These are phyloP conservation scores for Persicaria tinctoria DNA, from an alignment of 148 eudicot species.

Conservation along the genomic window DNA sequence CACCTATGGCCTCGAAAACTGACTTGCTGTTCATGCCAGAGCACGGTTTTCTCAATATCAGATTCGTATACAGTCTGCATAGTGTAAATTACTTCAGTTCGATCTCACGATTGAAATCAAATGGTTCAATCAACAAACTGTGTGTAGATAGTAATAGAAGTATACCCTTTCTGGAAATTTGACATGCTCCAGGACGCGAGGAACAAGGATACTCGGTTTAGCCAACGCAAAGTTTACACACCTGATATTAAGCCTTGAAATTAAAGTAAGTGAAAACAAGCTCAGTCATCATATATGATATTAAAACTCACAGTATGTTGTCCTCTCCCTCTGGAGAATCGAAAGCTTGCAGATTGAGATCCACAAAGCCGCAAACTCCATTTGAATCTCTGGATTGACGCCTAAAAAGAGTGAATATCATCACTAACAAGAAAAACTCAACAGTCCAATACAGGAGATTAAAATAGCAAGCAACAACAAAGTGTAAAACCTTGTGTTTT, in stretches of 20 bases:
- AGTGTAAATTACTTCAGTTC: neutral
- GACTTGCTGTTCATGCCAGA: constrained; percentile 2
- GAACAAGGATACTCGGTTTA: neutral
- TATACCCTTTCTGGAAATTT: neutral
- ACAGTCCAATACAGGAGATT: neutral
- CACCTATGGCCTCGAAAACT: neutral
- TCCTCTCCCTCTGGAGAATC: neutral
- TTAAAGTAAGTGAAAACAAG: neutral
- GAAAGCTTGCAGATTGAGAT: neutral
- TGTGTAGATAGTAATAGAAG: neutral
- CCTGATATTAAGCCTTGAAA: neutral
- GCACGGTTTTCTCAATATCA: neutral
- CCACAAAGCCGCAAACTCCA: neutral
- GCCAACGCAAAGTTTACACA: neutral
- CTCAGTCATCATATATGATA: neutral
- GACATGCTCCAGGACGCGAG: neutral
- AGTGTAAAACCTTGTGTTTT: neutral
- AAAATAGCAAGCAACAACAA: neutral
- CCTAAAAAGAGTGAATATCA: neutral
- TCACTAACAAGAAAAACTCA: neutral
- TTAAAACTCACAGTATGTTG: constrained; percentile 4
- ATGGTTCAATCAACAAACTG: neutral
- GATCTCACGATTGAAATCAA: neutral
- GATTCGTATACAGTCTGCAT: neutral
- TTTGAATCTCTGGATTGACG: neutral